phyloP scores from a whole-genome alignment of 345 rosid species.

The Corymbia maculata region DNA sequence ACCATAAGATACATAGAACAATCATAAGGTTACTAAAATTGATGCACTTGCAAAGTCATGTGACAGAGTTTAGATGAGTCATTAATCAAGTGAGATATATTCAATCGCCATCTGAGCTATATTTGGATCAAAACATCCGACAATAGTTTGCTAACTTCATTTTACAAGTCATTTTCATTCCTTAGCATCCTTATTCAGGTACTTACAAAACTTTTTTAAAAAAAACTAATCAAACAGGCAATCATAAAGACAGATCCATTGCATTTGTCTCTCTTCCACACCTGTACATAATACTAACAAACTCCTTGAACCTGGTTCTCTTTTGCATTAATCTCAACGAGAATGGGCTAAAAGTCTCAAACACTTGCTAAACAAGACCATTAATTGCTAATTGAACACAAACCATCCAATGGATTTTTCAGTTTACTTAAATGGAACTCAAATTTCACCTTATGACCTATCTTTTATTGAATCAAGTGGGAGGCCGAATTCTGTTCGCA shows the following conservation, averaged over 20 bases:
- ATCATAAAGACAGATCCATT: too few species aligned
- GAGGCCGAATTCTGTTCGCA: background rate
- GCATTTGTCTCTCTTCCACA: background rate
- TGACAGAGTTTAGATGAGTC: background rate
- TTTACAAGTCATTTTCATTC: background rate
- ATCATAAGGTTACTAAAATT: too few species aligned
- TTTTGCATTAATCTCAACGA: too few species aligned
- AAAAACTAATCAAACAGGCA: too few species aligned
- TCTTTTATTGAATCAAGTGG: background rate
- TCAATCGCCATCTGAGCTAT: too few species aligned
- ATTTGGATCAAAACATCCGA: background rate
- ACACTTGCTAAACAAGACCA: background rate
- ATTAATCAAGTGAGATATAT: too few species aligned
- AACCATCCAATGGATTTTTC: background rate
- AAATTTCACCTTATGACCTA: background rate
- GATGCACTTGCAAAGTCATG: background rate
- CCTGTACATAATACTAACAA: too few species aligned
- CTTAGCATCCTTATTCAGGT: background rate
- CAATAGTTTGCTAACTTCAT: background rate
- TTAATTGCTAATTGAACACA: background rate
- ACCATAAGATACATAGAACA: background rate
- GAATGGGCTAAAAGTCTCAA: too few species aligned
- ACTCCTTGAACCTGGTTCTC: too few species aligned
- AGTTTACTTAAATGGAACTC: background rate
- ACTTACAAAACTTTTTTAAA: too few species aligned